Evolutionary conservation across 257 asterid genomes (phyloP).

Genomic region (Echium plantagineum): DNA sequence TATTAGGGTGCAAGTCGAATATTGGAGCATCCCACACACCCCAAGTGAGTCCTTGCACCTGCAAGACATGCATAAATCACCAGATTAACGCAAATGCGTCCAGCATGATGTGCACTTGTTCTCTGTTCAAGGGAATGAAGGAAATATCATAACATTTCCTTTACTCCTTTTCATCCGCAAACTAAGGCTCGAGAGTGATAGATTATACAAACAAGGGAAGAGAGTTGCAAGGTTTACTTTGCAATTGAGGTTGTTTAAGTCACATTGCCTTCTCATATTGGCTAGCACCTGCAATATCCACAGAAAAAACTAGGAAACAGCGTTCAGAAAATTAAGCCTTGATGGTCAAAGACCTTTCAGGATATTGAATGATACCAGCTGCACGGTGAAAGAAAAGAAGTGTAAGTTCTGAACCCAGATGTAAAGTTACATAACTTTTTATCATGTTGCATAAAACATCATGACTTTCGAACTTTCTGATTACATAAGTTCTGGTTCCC

Average conservation of each 20-base stretch:
- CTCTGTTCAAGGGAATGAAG: neutral
- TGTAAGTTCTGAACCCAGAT: neutral
- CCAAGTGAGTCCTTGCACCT: slow-evolving; percentile 88
- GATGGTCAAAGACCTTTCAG: neutral
- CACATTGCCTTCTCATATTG: slow-evolving; percentile 62
- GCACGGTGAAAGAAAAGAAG: neutral
- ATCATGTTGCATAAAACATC: too few relatives aligned
- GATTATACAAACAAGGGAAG: slow-evolving; percentile 6
- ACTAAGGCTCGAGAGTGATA: neutral
- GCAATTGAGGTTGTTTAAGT: slow-evolving; percentile 54
- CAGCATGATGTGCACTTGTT: neutral
- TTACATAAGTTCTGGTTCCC: too few relatives aligned
- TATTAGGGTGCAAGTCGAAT: slow-evolving; percentile 56
- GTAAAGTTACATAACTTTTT: neutral
- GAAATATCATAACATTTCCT: neutral
- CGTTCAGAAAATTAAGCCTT: neutral
- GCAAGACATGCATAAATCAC: slow-evolving; percentile 6
- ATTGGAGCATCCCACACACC: slow-evolving; percentile 62
- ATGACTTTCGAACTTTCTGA: neutral
- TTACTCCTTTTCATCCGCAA: neutral
- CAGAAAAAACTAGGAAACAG: slow-evolving; percentile 1
- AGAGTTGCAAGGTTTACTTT: slow-evolving; percentile 25
- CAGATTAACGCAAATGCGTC: neutral
- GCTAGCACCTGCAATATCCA: slow-evolving; percentile 52
- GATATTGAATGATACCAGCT: neutral